A percentile compares a stretch with the other conserved stretches of the same genome.
Conservation (phyloP, 352 stramenopile species). For the Saprolegnia diclina region DNA sequence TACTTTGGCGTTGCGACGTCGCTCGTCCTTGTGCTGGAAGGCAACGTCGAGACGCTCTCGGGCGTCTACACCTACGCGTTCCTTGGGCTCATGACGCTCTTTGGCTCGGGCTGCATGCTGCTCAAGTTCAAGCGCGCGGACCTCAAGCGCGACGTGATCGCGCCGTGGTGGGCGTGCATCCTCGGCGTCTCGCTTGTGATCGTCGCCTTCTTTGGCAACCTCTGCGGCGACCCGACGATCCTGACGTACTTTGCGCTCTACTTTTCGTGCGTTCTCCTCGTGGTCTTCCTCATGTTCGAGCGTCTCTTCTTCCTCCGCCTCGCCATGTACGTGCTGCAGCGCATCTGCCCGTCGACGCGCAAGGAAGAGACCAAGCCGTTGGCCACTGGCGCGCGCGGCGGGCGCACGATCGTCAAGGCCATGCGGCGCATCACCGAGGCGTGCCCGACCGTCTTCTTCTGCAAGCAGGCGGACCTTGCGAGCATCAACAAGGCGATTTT, state of each 20-base stretch:
- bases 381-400: slow-evolving; percentile 66
- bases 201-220: slow-evolving; percentile 77
- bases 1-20: slow-evolving; percentile 87
- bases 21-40: slow-evolving; percentile 85
- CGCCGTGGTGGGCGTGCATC: slow-evolving; percentile 84
- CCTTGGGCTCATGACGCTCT: slow-evolving; percentile 92
- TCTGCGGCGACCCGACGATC: slow-evolving; percentile 78
- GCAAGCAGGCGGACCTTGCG: slow-evolving; percentile 89
- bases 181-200: slow-evolving; percentile 77
- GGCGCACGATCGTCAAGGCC: slow-evolving; percentile 78
- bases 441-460: slow-evolving; percentile 88
- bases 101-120: slow-evolving; percentile 89
- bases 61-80: slow-evolving; percentile 96
- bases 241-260: slow-evolving; percentile 88
- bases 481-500: slow-evolving; percentile 94
- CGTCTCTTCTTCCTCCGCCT: slow-evolving; percentile 81
- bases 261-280: slow-evolving; percentile 68
- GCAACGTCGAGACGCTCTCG: slow-evolving; percentile 87
- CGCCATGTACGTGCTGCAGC: slow-evolving; percentile 69
- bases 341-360: slow-evolving; percentile 66
- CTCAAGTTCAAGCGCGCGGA: slow-evolving; percentile 93
- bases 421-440: slow-evolving; percentile 81
- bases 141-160: slow-evolving; percentile 80
- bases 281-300: slow-evolving; percentile 88
- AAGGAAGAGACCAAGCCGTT: slow-evolving; percentile 29